Conservation (phyloP, 2,329 filamentous ascomycete species). For the Endoconidiophora polonica region DNA sequence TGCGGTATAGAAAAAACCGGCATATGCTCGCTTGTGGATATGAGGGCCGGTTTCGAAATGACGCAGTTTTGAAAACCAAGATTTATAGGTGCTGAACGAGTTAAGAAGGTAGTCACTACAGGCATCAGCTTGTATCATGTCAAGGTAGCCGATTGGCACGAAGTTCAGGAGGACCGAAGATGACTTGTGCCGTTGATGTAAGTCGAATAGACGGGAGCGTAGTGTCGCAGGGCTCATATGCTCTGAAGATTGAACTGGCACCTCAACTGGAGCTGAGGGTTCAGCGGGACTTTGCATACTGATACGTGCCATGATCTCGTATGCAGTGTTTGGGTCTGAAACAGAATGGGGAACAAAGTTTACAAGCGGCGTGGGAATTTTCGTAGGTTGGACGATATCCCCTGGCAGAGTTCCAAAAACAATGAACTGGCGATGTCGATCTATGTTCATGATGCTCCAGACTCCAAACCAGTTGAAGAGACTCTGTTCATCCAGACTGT, state of each 20-base stretch:
- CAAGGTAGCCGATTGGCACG: background rate
- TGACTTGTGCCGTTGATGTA: background rate
- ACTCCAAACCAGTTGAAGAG: slow-evolving; percentile 46
- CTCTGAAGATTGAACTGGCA: no score
- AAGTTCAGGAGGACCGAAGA: background rate
- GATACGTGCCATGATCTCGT: background rate
- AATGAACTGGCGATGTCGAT: slow-evolving; percentile 36
- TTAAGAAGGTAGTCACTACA: slow-evolving; percentile 16
- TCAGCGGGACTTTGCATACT: background rate
- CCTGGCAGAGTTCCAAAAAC: slow-evolving; percentile 32
- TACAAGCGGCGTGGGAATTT: slow-evolving; percentile 10
- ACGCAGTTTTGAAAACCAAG: slow-evolving; percentile 16
- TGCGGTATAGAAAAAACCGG: slow-evolving; percentile 34
- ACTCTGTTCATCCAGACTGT: slow-evolving; percentile 43
- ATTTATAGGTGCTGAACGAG: slow-evolving; percentile 19
- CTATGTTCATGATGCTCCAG: slow-evolving; percentile 35
- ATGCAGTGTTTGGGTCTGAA: slow-evolving; percentile 22
- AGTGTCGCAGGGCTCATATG: background rate
- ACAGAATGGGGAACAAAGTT: slow-evolving; percentile 22
- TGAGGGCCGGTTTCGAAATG: background rate
- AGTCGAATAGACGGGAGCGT: background rate
- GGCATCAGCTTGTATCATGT: background rate
- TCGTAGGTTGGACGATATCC: slow-evolving; percentile 9
- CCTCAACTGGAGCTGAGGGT: background rate
- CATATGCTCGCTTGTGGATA: slow-evolving; percentile 6